Conservation (phyloP, 73 alveolate species). For the Tetrahymena elliotti region DNA sequence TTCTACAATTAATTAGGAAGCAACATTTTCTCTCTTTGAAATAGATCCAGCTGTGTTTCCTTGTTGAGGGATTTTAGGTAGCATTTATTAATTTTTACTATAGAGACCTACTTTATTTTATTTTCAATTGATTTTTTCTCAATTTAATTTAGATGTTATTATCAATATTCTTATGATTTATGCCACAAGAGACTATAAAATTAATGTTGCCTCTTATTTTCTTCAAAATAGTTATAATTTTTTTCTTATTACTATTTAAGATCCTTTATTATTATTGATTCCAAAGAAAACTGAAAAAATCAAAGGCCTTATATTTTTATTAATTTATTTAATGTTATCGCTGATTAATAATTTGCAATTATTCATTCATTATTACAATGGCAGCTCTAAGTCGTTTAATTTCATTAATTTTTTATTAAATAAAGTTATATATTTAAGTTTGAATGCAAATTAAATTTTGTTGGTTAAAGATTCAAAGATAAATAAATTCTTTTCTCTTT, state of each 20-base stretch:
- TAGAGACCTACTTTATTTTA: neutral
- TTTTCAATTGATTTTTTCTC: neutral
- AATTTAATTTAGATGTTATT: neutral
- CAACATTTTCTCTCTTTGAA: constrained; percentile 37
- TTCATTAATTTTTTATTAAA: neutral
- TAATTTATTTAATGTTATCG: neutral
- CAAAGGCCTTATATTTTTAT: neutral
- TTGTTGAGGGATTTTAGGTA: constrained; percentile 29
- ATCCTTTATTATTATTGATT: neutral
- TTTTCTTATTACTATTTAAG: neutral
- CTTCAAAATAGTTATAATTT: neutral
- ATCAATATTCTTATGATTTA: neutral
- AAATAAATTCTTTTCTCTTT: neutral
- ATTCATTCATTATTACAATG: neutral
- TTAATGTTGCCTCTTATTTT: neutral
- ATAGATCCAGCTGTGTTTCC: constrained; percentile 11
- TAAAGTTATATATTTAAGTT: neutral
- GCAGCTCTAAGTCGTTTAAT: neutral
- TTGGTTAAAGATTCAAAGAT: neutral
- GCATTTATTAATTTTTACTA: constrained; percentile 9
- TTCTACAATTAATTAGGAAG: constrained; percentile 38
- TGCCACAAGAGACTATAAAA: neutral
- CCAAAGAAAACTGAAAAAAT: neutral
- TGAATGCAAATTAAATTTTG: neutral
- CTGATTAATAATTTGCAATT: neutral